phyloP scores from a whole-genome alignment of 345 rosid genomes.

The Melaleuca quinquenervia region DNA sequence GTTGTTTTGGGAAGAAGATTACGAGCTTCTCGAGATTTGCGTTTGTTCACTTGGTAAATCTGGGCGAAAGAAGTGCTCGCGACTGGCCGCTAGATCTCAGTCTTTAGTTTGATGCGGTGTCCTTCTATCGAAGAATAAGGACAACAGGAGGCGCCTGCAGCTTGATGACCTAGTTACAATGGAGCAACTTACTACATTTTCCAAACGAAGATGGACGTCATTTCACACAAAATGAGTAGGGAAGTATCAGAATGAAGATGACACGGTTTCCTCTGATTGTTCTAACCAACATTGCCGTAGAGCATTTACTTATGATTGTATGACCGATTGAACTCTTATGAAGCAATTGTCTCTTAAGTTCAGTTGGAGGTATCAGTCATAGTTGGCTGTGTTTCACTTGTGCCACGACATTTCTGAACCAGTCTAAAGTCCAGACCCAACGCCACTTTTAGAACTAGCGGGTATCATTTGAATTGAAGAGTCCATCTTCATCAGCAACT shows the following conservation, averaged over 20 bases:
- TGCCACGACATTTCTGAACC: background rate
- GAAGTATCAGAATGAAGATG: background rate
- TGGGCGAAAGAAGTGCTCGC: constrained; percentile 61
- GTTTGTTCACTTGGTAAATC: constrained; percentile 54
- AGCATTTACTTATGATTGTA: background rate
- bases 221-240: background rate
- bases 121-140: background rate
- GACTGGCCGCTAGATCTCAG: constrained; percentile 33
- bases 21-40: constrained; percentile 73
- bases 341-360: background rate
- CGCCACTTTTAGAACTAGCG: background rate
- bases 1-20: constrained; percentile 87
- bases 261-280: background rate
- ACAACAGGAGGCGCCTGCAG: background rate
- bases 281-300: background rate
- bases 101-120: background rate
- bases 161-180: background rate
- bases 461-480: background rate
- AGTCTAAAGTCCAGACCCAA: background rate
- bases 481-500: background rate
- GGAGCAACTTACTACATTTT: background rate
- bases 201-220: background rate
- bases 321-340: background rate
- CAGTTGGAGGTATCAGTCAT: background rate
- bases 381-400: background rate